Conservation (phyloP, 2,329 filamentous ascomycete genomes). For the Microdochium trichocladiopsis region DNA sequence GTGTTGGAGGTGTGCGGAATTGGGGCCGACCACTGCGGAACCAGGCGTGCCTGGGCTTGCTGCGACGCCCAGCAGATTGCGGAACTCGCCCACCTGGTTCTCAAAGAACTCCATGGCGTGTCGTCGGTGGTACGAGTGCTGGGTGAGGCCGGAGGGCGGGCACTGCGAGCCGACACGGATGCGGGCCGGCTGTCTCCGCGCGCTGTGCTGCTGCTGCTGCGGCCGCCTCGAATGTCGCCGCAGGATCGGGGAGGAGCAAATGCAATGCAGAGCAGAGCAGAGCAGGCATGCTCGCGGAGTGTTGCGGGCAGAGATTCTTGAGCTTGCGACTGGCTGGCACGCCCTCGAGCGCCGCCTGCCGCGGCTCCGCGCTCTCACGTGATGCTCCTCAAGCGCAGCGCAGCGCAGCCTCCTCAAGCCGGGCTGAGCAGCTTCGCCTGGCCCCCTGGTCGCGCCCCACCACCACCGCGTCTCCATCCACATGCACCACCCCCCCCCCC, state of each 20-base stretch:
- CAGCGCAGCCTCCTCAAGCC: too few species aligned
- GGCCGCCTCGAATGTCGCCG: background rate
- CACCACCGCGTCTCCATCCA: too few species aligned
- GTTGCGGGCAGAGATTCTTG: too few species aligned
- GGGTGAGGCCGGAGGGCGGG: too few species aligned
- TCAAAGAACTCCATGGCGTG: slow-evolving; percentile 24
- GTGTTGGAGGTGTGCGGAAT: slow-evolving; percentile 6
- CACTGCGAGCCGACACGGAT: too few species aligned
- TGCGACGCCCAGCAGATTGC: slow-evolving; percentile 16
- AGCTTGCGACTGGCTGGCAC: too few species aligned
- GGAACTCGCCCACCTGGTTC: slow-evolving; percentile 25
- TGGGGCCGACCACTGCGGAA: slow-evolving; percentile 7
- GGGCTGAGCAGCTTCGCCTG: too few species aligned
- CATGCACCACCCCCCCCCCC: too few species aligned
- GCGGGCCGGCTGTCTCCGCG: background rate
- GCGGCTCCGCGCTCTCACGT: background rate
- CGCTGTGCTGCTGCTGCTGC: background rate
- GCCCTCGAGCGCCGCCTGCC: too few species aligned
- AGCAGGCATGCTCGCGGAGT: too few species aligned
- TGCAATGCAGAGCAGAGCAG: too few species aligned
- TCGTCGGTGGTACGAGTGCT: background rate
- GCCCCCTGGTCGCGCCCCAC: too few species aligned
- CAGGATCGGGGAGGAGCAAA: background rate
- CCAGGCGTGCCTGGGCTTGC: slow-evolving; percentile 4
- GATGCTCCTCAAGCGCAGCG: background rate